Conservation (phyloP, 306 rosid genomes). For the Macrotyloma uniflorum region DNA sequence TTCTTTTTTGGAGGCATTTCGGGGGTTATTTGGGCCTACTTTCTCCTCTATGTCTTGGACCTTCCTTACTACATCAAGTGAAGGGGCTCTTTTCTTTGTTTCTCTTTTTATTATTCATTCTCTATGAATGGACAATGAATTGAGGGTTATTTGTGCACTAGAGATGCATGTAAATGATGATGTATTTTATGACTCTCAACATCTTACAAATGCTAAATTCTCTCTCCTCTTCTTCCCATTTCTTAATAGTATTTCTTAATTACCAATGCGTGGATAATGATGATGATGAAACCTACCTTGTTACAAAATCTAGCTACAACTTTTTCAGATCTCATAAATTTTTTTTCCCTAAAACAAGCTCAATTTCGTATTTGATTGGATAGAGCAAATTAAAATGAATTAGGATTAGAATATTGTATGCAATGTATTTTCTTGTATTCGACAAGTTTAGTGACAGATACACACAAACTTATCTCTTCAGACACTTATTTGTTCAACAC, state of each 20-base stretch:
- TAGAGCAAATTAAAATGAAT: too few species aligned
- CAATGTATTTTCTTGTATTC: too few species aligned
- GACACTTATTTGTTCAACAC: too few species aligned
- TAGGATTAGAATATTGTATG: too few species aligned
- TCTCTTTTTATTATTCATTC: background rate
- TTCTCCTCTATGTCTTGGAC: slow-evolving; percentile 72
- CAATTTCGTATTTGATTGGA: too few species aligned
- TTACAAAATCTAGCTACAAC: too few species aligned
- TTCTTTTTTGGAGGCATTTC: slow-evolving; percentile 98
- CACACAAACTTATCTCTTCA: too few species aligned
- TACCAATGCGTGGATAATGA: too few species aligned
- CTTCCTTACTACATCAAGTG: slow-evolving; percentile 88
- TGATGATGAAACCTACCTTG: too few species aligned
- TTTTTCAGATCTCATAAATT: too few species aligned
- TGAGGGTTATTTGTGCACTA: slow-evolving; percentile 20
- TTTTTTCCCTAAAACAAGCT: too few species aligned
- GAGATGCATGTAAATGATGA: slow-evolving; percentile 44
- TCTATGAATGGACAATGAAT: slow-evolving; percentile 9
- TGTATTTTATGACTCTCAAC: slow-evolving; percentile 37
- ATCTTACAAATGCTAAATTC: slow-evolving; percentile 18
- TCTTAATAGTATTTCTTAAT: background rate
- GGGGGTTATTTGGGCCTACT: slow-evolving; percentile 91
- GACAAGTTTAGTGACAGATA: too few species aligned
- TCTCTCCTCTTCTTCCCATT: background rate
- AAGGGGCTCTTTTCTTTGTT: slow-evolving; percentile 22